A percentile compares a stretch with the other conserved stretches of the same genome.
These are phyloP conservation scores for Prunus kanzakura DNA, from an alignment of 306 rosid species.

Conservation along the genomic window DNA sequence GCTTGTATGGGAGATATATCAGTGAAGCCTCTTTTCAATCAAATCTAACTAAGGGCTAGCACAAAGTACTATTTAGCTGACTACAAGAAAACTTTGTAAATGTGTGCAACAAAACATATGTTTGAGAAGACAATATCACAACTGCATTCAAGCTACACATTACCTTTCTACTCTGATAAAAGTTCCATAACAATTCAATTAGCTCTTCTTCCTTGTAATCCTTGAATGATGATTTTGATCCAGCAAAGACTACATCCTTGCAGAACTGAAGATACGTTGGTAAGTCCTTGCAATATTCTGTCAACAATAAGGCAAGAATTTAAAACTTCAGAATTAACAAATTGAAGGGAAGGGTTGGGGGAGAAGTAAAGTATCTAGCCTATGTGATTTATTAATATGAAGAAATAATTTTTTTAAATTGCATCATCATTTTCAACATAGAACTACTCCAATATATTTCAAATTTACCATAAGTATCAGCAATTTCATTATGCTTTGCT, in stretches of 20 bases:
- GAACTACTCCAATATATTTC: background rate
- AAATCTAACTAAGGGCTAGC: background rate
- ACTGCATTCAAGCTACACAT: slow-evolving; percentile 6
- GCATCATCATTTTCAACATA: background rate
- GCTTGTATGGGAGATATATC: background rate
- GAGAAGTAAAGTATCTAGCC: slow-evolving; percentile 8
- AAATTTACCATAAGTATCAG: slow-evolving; percentile 44
- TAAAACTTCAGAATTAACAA: slow-evolving; percentile 4
- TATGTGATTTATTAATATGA: background rate
- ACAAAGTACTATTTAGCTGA: background rate
- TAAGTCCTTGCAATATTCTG: slow-evolving; percentile 76
- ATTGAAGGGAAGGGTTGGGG: background rate
- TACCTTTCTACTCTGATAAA: slow-evolving; percentile 67
- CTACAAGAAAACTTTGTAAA: background rate
- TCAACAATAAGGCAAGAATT: slow-evolving; percentile 16
- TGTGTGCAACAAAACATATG: background rate
- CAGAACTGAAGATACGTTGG: slow-evolving; percentile 72
- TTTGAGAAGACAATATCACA: slow-evolving; percentile 8
- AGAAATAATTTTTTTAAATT: background rate
- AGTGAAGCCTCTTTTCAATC: too few species aligned
- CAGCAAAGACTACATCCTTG: slow-evolving; percentile 74
- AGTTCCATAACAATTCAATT: slow-evolving; percentile 54
- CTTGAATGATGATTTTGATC: slow-evolving; percentile 58
- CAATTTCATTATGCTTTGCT: slow-evolving; percentile 50
- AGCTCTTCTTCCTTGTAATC: slow-evolving; percentile 57